phyloP scores from a whole-genome alignment of 2,329 filamentous ascomycete genomes.

The Colletotrichum tamarilloi region DNA sequence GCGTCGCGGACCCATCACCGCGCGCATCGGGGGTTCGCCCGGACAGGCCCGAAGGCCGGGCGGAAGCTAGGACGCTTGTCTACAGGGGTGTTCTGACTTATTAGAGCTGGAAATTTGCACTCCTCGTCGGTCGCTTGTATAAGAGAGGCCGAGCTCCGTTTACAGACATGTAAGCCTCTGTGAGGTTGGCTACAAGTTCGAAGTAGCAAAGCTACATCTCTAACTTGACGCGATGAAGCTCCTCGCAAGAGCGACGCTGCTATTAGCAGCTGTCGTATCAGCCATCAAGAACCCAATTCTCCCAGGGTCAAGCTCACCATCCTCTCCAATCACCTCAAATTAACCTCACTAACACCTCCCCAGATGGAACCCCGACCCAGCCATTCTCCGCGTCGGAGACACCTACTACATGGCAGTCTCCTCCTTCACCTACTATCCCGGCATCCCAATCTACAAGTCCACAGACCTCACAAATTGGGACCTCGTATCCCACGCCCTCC shows the following conservation, averaged over 20 bases:
- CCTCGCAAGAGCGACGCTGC: background rate
- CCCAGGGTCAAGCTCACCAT: background rate
- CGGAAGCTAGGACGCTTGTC: background rate
- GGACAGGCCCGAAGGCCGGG: background rate
- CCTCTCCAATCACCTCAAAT: background rate
- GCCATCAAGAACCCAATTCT: conserved; percentile 32
- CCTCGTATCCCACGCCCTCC: conserved; percentile 16
- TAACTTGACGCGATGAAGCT: conserved; percentile 12
- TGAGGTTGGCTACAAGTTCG: background rate
- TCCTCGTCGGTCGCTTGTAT: background rate
- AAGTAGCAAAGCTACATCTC: no score
- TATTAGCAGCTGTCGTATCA: conserved; percentile 15
- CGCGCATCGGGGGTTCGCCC: conserved; percentile 8
- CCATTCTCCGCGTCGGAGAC: conserved; percentile 20
- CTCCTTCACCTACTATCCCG: conserved; percentile 63
- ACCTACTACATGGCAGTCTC: conserved; percentile 22
- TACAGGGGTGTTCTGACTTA: no score
- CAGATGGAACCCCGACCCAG: conserved; percentile 32
- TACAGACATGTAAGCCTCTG: background rate
- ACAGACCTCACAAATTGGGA: conserved; percentile 40
- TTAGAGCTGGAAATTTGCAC: no score
- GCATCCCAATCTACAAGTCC: conserved; percentile 54
- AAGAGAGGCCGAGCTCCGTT: background rate
- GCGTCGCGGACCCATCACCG: background rate
- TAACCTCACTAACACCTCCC: background rate